phyloP scores from a whole-genome alignment of 1,139 yeast genomes.

The Yamadazyma conglobata region DNA sequence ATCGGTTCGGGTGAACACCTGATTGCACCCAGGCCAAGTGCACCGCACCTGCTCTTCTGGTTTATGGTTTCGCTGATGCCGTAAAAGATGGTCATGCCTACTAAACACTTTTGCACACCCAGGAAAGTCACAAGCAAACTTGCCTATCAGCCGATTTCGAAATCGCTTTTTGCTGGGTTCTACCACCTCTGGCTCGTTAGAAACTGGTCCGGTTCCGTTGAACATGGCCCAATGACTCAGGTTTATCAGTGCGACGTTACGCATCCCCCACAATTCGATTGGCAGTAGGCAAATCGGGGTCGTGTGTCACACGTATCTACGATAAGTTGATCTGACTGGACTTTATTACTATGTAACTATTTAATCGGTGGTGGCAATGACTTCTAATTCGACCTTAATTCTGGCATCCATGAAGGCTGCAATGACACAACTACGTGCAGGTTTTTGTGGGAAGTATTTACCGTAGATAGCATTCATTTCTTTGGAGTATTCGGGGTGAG shows the following conservation, averaged over 20 bases:
- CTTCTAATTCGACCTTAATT: constrained; percentile 35
- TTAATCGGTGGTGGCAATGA: constrained; percentile 29
- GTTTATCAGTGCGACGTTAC: no score
- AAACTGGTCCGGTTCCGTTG: no score
- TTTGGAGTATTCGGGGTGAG: constrained; percentile 42
- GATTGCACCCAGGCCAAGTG: constrained; percentile 29
- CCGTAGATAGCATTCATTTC: constrained; percentile 47
- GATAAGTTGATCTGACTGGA: no score
- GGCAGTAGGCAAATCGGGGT: no score
- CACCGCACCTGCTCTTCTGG: constrained; percentile 26
- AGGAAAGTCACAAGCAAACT: constrained; percentile 15
- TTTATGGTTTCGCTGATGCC: constrained; percentile 40
- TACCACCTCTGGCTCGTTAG: constrained; percentile 6
- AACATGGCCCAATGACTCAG: no score
- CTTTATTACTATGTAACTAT: no score
- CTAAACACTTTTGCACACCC: constrained; percentile 33
- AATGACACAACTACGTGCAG: constrained; percentile 56
- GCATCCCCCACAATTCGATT: no score
- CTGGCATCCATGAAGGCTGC: constrained; percentile 35
- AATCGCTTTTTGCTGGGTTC: no score
- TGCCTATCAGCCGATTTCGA: constrained; percentile 10
- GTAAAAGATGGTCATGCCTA: constrained; percentile 35
- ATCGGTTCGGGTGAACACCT: constrained; percentile 34
- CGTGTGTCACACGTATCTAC: no score
- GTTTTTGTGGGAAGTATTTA: constrained; percentile 44